Base-by-base conservation (phyloP, 1,284 basidiomycete genomes). In the Ceratobasidium theobromae region DNA sequence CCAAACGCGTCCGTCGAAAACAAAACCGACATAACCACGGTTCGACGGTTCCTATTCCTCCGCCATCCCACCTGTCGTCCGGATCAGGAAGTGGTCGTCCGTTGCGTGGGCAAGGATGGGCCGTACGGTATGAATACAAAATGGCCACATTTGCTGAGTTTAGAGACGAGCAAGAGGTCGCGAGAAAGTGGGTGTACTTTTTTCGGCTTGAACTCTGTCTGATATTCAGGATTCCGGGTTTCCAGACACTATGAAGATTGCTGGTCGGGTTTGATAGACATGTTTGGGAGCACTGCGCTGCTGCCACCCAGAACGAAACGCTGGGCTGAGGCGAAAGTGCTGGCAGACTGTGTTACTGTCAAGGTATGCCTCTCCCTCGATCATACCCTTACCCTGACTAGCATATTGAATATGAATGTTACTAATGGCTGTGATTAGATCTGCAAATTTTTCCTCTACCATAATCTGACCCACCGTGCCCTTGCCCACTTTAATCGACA, bases 311-410 rank as follows among this genome's bases (percentile, higher is more conserved):
- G 95, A 2, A 98, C 95, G 0, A 98, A 98, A 75, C 83, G 96
- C 30, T 98, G 96, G 95, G 95, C 96, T 2, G 96, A 99, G 77
- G 96, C 95, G 1, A 98, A 97, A 74, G 96, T 98, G 1, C 81
- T 99, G 1, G 92, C 91, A 0, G 96, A 99, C 74, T 91, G 91
- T 71, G 87, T 96, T 67, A 91, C 87, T 67, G 79, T 95, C 72
- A 93, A 95, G 79, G 93, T 91, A 68, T 49, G n/a, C n/a, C n/a
- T n/a, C n/a, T n/a, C n/a, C n/a, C n/a, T n/a, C n/a, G n/a, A n/a
- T n/a, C n/a, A n/a, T n/a, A n/a, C n/a, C n/a, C n/a, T n/a, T n/a
- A n/a, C n/a, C n/a, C n/a, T n/a, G n/a, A n/a, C n/a, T n/a, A n/a
- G n/a, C n/a, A n/a, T n/a, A n/a, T n/a, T n/a, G n/a, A n/a, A n/a